Conservation (phyloP, 2,329 filamentous ascomycete species). For the Pseudofabraea citricarpa region DNA sequence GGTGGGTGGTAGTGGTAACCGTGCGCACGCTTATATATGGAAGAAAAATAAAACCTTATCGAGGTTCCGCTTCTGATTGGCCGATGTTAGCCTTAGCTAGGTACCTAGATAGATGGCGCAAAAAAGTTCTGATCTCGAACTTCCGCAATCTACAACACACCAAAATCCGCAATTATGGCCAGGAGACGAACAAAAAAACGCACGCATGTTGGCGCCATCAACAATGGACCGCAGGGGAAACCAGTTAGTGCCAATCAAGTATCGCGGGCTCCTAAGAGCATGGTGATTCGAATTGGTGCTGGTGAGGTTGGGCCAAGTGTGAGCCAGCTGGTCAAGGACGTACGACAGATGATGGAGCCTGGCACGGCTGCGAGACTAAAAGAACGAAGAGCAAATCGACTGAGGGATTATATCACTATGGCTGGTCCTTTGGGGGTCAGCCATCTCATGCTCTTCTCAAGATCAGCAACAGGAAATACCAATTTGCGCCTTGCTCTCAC, state of each 20-base stretch:
- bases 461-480: slow-evolving; percentile 84
- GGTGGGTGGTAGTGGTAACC: background rate
- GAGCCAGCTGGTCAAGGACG: slow-evolving; percentile 86
- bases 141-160: slow-evolving; percentile 10
- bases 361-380: slow-evolving; percentile 85
- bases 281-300: slow-evolving; percentile 96
- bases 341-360: slow-evolving; percentile 92
- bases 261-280: slow-evolving; percentile 78
- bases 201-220: slow-evolving; percentile 66
- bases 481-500: slow-evolving; percentile 85
- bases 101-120: too few relatives aligned
- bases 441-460: slow-evolving; percentile 88
- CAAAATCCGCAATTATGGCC: slow-evolving; percentile 54
- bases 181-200: slow-evolving; percentile 81
- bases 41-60: slow-evolving; percentile 28
- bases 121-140: slow-evolving; percentile 16
- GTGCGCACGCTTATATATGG: too few relatives aligned
- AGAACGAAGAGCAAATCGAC: slow-evolving; percentile 80
- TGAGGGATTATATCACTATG: slow-evolving; percentile 94
- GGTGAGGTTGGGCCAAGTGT: slow-evolving; percentile 89
- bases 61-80: slow-evolving; percentile 20
- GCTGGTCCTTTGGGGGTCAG: slow-evolving; percentile 88
- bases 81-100: too few relatives aligned
- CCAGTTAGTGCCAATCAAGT: slow-evolving; percentile 54
- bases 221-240: slow-evolving; percentile 44